Conservation (phyloP, 164 flowering plant species). For the Malania oleifera region DNA sequence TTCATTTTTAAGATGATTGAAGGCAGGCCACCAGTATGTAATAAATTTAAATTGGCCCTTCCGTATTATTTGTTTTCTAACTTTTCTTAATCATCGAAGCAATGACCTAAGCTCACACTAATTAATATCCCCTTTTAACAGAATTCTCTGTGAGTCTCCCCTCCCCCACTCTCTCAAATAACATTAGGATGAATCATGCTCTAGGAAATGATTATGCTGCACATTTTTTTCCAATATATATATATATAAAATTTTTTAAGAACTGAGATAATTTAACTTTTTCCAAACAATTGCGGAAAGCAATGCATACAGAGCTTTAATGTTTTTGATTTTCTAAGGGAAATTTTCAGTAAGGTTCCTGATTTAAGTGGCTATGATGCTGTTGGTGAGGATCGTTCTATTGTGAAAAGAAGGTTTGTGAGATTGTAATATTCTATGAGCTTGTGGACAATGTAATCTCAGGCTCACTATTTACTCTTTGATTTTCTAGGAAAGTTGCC, state of each 20-base stretch:
- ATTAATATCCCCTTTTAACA: neutral
- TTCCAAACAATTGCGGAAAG: neutral
- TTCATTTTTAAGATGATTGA: too few species aligned
- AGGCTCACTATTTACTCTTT: neutral
- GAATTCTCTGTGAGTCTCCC: neutral
- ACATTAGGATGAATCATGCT: neutral
- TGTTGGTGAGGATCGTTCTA: neutral
- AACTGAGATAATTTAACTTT: neutral
- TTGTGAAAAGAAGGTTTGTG: neutral
- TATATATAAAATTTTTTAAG: too few species aligned
- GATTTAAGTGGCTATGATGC: neutral
- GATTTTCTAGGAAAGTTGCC: neutral
- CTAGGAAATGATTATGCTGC: neutral
- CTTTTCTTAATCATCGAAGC: too few species aligned
- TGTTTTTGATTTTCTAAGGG: neutral
- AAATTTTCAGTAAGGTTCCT: slow-evolving; percentile 1
- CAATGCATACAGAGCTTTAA: neutral
- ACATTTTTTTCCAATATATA: neutral
- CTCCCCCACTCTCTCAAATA: neutral
- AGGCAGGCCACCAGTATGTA: too few species aligned
- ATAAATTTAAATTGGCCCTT: too few species aligned
- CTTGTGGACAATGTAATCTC: neutral
- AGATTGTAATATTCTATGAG: neutral
- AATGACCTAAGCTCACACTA: too few species aligned
- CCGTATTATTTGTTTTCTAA: too few species aligned